A percentile compares a stretch with the other conserved stretches of the same genome.
These are phyloP conservation scores for Luffa aegyptiaca DNA, from an alignment of 306 rosid species.

Conservation along the genomic window DNA sequence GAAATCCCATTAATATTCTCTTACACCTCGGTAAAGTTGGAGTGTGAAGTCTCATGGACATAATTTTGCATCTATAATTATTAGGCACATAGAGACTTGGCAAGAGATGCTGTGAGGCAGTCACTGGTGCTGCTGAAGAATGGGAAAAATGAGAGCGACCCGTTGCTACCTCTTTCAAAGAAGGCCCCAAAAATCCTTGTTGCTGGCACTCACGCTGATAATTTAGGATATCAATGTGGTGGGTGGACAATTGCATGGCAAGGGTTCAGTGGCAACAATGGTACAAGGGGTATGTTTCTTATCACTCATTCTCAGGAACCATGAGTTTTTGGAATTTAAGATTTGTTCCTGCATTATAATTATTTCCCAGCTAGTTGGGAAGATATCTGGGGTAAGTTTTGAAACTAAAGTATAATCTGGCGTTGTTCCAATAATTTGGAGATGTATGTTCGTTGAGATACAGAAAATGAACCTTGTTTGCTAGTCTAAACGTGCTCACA, in stretches of 20 bases:
- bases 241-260: constrained; percentile 98
- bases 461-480: background rate
- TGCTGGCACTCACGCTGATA: constrained; percentile 84
- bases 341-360: background rate
- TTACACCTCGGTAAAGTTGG: background rate
- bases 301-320: background rate
- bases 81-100: constrained; percentile 77
- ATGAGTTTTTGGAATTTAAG: background rate
- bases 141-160: constrained; percentile 57
- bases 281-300: constrained; percentile 56
- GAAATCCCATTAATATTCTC: background rate
- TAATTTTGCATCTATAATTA: background rate
- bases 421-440: background rate
- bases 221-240: constrained; percentile 96
- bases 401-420: background rate
- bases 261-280: constrained; percentile 73
- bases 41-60: background rate
- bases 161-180: constrained; percentile 77
- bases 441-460: background rate
- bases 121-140: constrained; percentile 82
- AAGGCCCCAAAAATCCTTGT: constrained; percentile 55
- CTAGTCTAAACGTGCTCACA: background rate
- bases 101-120: constrained; percentile 96
- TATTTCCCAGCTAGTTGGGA: background rate
- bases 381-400: background rate